Percentiles rank a stretch among this genome's conserved stretches.
These are phyloP conservation scores for Viola pubescens DNA, from an alignment of 441 rosid species.

Conservation along the genomic window DNA sequence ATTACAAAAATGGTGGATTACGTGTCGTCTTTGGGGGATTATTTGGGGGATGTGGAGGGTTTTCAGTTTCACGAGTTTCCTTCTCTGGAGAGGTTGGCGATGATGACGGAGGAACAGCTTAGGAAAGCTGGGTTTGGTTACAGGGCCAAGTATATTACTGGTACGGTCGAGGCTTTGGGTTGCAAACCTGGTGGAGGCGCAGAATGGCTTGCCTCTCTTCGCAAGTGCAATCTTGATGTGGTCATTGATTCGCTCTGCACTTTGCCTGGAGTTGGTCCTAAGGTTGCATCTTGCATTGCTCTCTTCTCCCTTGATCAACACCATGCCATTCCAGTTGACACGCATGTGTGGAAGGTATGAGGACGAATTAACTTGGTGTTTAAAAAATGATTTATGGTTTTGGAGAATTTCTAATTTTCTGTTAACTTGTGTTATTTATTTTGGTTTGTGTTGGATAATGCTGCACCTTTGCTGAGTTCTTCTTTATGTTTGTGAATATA, in stretches of 20 bases:
- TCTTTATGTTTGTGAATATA: not conserved
- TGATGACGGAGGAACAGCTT: constrained; percentile 58
- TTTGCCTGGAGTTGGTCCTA: constrained; percentile 88
- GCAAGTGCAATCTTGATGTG: constrained; percentile 53
- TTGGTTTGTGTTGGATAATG: not conserved
- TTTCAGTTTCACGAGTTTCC: constrained; percentile 77
- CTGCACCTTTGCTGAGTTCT: not conserved
- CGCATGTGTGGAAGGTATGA: constrained; percentile 89
- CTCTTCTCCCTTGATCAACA: constrained; percentile 92
- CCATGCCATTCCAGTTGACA: constrained; percentile 88
- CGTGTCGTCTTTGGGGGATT: constrained; percentile 53
- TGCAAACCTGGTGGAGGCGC: constrained; percentile 67
- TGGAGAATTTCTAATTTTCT: not conserved
- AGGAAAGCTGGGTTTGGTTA: constrained; percentile 87
- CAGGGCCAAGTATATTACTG: constrained; percentile 85
- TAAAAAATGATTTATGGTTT: not conserved
- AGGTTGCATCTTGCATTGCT: constrained; percentile 89
- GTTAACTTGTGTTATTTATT: not conserved
- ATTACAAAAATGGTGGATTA: constrained; percentile 87
- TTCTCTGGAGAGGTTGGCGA: constrained; percentile 49
- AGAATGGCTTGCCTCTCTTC: constrained; percentile 73
- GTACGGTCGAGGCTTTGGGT: constrained; percentile 55
- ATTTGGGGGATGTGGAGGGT: constrained; percentile 56
- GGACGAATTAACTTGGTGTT: not conserved
- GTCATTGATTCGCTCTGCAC: constrained; percentile 59